These are phyloP conservation scores for Talaromyces thailandensis DNA, from an alignment of 495 filamentous ascomycete species.

Conservation along the genomic window DNA sequence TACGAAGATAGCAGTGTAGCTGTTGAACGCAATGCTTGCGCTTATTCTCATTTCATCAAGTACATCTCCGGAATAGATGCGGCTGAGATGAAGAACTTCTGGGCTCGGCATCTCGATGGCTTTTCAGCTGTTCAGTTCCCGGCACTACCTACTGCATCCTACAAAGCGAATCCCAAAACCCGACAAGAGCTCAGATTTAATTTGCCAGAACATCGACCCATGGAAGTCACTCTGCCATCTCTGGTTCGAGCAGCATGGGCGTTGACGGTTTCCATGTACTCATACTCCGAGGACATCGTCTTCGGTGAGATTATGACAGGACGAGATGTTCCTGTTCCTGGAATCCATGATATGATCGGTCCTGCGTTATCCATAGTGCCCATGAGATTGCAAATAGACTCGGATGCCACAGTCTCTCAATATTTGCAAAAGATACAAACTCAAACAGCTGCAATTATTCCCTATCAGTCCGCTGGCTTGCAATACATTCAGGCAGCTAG, in stretches of 20 bases:
- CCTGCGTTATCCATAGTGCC: slow-evolving; percentile 49
- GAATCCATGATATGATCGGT: slow-evolving; percentile 27
- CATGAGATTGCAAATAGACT: slow-evolving; percentile 27
- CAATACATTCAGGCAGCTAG: slow-evolving; percentile 47
- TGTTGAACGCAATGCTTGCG: slow-evolving; percentile 3
- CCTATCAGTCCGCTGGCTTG: slow-evolving; percentile 49
- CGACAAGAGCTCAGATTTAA: slow-evolving; percentile 30
- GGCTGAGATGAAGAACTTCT: slow-evolving; percentile 15
- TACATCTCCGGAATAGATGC: slow-evolving; percentile 13
- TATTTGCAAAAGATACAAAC: slow-evolving; percentile 32
- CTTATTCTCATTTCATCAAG: slow-evolving; percentile 18
- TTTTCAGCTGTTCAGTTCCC: slow-evolving; percentile 37
- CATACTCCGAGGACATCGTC: slow-evolving; percentile 31
- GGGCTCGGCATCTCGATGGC: slow-evolving; percentile 27
- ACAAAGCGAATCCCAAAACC: slow-evolving; percentile 37
- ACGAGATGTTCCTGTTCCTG: slow-evolving; percentile 24
- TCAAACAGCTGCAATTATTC: slow-evolving; percentile 34
- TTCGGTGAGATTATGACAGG: slow-evolving; percentile 41
- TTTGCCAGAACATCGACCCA: slow-evolving; percentile 15
- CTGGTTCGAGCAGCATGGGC: slow-evolving; percentile 48
- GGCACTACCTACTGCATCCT: slow-evolving; percentile 31
- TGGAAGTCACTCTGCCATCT: slow-evolving; percentile 34
- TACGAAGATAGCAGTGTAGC: slow-evolving; percentile 10
- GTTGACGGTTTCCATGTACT: slow-evolving; percentile 34
- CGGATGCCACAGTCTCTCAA: slow-evolving; percentile 6